Base-by-base conservation (phyloP, 805 yeast species). In the Cyberlindnera xishuangbannaensis region DNA sequence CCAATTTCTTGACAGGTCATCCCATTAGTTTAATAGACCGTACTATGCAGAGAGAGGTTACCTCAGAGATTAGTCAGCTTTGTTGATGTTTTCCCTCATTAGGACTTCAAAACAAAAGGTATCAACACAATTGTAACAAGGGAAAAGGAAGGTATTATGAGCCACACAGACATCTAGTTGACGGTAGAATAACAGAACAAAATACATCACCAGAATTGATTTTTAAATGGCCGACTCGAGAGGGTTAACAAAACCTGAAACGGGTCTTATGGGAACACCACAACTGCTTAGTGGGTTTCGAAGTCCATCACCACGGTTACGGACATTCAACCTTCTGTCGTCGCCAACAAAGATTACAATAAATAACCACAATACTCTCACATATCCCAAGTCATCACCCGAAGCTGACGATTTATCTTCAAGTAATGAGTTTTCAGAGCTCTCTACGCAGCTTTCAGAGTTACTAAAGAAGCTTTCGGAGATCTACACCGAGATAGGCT, bases 401-500 rank as follows among this genome's bases (percentile, higher is more conserved):
- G 30, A 30, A 15, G 25, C 10, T 5, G 22, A 25, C 4, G 18
- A 18, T 6, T 13, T 14, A 4, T 10, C 31, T 7, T 17, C 36
- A 2, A 34, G 24, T 8, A 32, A 22, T 12, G 43, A 42, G 23
- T 48, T 44, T 27, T 28, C 42, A 2, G 36, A 41, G 22, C 44
- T 50, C 6, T 40, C 51, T 1, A 7, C 24, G 5, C 45, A 45
- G 19, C 39, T 50, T 2, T 28, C 48, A 5, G 33, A 19, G 6
- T 39, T 49, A 7, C 41, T 65, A 23, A 55, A 54, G 14, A 67
- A 69, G 32, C 50, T 76, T n/a, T 64, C 68, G 31, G 46, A 48
- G 5, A 64, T 73, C 8, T 74, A 74, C 48, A 59, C 60, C 30
- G 67, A 64, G 37, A 76, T 76, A 25, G 83, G 83, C 1, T 74